Base-by-base conservation (phyloP, 306 rosid species). In the Mucuna pruriens region DNA sequence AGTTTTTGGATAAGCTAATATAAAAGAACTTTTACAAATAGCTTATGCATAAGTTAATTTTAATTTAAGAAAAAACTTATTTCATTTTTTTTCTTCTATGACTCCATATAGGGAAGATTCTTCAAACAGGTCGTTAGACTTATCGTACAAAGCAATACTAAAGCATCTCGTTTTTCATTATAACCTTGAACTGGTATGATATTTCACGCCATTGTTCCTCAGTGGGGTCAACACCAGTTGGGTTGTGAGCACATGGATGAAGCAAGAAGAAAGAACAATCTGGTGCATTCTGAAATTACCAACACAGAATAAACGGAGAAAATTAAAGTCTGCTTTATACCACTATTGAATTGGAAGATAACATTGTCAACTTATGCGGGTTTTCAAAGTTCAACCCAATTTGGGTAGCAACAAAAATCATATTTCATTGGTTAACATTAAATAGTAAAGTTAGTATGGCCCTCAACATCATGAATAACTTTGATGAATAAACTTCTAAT, bases 171-270 rank as follows among this genome's bases (percentile, higher is more conserved):
- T 25, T 19, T 39, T 7, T 36, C 45, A 88, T 60, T 48, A 86
- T 75, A 76, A 90, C 98, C 91, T 89, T 94, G 82, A 91, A 71
- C 77, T 90, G 89, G 84, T 84, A 54, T 49, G 98, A 91, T 63
- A 94, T 90, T 76, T 91, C 97, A 83, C 88, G 89, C 97, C 98
- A 94, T 77, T 90, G 95, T 76, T 91, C 98, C 84, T 89, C 95
- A 2, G 91, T 64, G 9, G 95, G 97, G 79, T 94, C 97, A 75
- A 91, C 92, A 71, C 97, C 98, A 15, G 97, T 90, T 63, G 97
- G 97, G 67, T 94, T 94, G 81, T 91, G 98, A 64, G 97, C 97
- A 73, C 98, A 94, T 7, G 95, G 97, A 85, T 91, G 98, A 76
- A 94, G 95, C 74, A 91, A 89, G 85, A 94, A 91, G 88, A 94